A percentile compares a stretch with the other conserved stretches of the same genome.
These are phyloP conservation scores for Abrus pulchellus DNA, from an alignment of 306 rosid genomes.

Conservation along the genomic window DNA sequence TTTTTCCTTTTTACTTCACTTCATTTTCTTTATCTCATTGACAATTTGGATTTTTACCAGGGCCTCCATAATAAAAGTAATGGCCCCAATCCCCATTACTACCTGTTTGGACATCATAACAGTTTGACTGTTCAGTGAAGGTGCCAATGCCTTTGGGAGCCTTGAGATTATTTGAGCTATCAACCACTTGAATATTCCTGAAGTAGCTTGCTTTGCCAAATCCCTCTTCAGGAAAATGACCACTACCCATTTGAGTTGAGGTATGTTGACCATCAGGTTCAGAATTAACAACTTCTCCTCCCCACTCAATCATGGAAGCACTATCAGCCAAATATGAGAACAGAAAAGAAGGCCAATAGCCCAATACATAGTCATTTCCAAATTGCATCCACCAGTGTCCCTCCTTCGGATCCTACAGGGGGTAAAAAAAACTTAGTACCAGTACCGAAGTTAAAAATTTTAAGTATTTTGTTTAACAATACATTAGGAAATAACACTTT, in stretches of 20 bases:
- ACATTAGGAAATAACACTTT: background rate
- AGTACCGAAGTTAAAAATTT: conserved; percentile 26
- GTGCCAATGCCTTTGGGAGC: conserved; percentile 88
- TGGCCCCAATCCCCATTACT: conserved; percentile 98
- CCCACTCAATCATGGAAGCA: conserved; percentile 99
- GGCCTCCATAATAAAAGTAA: conserved; percentile 98
- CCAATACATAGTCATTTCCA: conserved; percentile 83
- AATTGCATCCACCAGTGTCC: conserved; percentile 99
- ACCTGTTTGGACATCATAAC: conserved; percentile 97
- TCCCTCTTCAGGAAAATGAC: conserved; percentile 94
- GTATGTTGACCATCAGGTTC: conserved; percentile 88
- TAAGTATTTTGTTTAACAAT: background rate
- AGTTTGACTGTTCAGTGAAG: conserved; percentile 88
- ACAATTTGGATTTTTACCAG: conserved; percentile 91
- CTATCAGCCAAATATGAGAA: conserved; percentile 96
- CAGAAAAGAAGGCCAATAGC: conserved; percentile 95
- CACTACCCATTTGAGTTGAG: conserved; percentile 96
- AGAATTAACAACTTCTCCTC: conserved; percentile 97
- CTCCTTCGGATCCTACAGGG: conserved; percentile 85
- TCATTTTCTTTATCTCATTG: conserved; percentile 49
- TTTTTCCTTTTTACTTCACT: background rate
- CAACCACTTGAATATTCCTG: conserved; percentile 92
- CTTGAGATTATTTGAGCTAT: conserved; percentile 90
- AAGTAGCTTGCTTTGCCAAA: conserved; percentile 95
- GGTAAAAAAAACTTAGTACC: background rate